Conservation (phyloP, 1,284 basidiomycete genomes). For the Sporisorium scitamineum region DNA sequence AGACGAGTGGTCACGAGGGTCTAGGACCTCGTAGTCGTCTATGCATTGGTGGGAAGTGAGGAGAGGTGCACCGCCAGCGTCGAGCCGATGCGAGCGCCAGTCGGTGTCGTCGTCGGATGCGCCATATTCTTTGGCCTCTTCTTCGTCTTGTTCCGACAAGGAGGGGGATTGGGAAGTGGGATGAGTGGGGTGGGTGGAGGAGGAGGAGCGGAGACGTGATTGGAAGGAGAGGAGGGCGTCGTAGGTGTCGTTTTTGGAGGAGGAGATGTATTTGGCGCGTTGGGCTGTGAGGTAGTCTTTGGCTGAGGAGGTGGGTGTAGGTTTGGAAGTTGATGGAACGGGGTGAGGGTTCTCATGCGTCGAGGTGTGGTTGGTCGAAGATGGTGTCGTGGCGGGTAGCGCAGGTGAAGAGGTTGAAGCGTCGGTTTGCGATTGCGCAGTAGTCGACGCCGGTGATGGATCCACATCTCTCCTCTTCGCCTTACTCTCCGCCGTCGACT, state of each 20-base stretch:
- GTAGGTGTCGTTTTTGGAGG: slow-evolving; percentile 21
- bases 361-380: not conserved
- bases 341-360: not conserved
- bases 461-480: not conserved
- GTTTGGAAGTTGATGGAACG: not conserved
- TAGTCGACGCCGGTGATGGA: not conserved
- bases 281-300: slow-evolving; percentile 10
- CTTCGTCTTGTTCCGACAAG: slow-evolving; percentile 26
- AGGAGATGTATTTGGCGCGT: slow-evolving; percentile 22
- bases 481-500: not conserved
- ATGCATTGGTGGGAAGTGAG: slow-evolving; percentile 19
- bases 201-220: slow-evolving; percentile 21
- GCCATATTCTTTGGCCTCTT: slow-evolving; percentile 58
- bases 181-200: not conserved
- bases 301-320: not conserved
- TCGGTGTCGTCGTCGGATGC: slow-evolving; percentile 56
- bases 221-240: slow-evolving; percentile 40
- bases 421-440: not conserved
- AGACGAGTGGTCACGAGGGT: slow-evolving; percentile 28
- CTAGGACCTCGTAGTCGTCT: slow-evolving; percentile 60
- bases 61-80: slow-evolving; percentile 50
- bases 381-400: not conserved
- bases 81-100: slow-evolving; percentile 36
- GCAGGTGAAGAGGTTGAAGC: not conserved
- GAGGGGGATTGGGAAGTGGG: not conserved